These are phyloP conservation scores for Lolium perenne DNA, from an alignment of 176 grass and related monocot species.

Conservation along the genomic window DNA sequence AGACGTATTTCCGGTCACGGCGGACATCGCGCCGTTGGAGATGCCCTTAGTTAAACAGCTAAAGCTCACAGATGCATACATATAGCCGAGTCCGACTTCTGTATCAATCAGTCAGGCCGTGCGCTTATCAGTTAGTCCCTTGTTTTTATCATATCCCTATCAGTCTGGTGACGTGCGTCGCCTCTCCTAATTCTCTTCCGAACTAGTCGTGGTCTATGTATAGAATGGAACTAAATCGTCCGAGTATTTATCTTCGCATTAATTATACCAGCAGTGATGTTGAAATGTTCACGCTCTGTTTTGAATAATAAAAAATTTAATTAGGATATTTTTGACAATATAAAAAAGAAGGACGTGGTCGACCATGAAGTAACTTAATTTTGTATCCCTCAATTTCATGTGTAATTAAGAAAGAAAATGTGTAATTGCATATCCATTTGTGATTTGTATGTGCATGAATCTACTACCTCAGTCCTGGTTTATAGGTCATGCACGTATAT, in stretches of 20 bases:
- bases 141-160: neutral
- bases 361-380: too few relatives aligned
- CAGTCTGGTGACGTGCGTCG: slow-evolving; percentile 8
- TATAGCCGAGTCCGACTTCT: slow-evolving; percentile 36
- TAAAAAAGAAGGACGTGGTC: too few relatives aligned
- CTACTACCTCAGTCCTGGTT: too few relatives aligned
- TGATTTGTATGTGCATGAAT: too few relatives aligned
- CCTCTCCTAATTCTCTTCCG: neutral
- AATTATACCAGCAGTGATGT: neutral
- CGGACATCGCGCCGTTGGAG: too few relatives aligned
- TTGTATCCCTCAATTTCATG: too few relatives aligned
- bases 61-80: neutral
- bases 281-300: neutral
- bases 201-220: too few relatives aligned
- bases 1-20: too few relatives aligned
- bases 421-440: too few relatives aligned
- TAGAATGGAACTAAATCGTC: neutral
- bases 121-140: neutral
- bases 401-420: too few relatives aligned
- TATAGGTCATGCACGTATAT: too few relatives aligned
- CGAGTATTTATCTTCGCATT: neutral
- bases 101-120: neutral
- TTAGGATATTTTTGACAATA: too few relatives aligned
- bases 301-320: neutral
- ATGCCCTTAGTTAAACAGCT: slow-evolving; percentile 12